A percentile compares a stretch with the other conserved stretches of the same genome.
Evolutionary conservation across 73 alveolate genomes (phyloP).

Genomic region (Effrenium voratum): DNA sequence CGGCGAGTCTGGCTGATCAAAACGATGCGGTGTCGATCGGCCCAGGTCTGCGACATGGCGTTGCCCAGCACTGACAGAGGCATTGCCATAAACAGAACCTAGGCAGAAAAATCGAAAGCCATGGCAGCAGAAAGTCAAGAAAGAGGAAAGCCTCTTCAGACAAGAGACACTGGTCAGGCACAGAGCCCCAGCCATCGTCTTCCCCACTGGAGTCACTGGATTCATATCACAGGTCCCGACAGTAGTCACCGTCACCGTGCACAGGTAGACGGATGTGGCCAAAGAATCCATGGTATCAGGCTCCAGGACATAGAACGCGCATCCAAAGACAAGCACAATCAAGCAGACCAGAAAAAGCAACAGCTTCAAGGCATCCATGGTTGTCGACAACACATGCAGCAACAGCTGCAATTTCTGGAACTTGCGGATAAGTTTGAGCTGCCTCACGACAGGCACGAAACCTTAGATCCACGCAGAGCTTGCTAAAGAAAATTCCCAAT

Average conservation of each 20-base stretch:
- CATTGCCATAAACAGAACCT: conserved; percentile 87
- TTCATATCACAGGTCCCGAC: conserved; percentile 82
- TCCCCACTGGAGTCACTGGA: conserved; percentile 46
- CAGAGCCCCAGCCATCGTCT: conserved; percentile 86
- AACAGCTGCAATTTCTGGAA: conserved; percentile 77
- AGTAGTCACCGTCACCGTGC: conserved; percentile 85
- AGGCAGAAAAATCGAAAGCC: no score
- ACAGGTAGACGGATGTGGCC: conserved; percentile 70
- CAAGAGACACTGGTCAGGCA: conserved; percentile 72
- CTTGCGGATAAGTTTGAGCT: conserved; percentile 80
- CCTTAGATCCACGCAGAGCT: not conserved
- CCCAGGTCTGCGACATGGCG: conserved; percentile 93
- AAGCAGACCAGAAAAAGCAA: conserved; percentile 61
- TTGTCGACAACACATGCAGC: conserved; percentile 82
- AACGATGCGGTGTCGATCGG: conserved; percentile 76
- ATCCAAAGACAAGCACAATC: conserved; percentile 73
- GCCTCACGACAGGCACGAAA: conserved; percentile 61
- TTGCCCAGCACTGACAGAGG: conserved; percentile 84
- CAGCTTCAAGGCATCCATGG: conserved; percentile 82
- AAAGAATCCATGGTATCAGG: conserved; percentile 83
- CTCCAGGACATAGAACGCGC: conserved; percentile 80
- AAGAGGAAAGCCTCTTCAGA: not conserved
- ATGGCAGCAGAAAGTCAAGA: no score
- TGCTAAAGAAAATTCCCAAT: not conserved
- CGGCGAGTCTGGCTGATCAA: conserved; percentile 82